Conservation (phyloP, 2,329 filamentous ascomycete species). For the Coniochaeta hoffmannii region DNA sequence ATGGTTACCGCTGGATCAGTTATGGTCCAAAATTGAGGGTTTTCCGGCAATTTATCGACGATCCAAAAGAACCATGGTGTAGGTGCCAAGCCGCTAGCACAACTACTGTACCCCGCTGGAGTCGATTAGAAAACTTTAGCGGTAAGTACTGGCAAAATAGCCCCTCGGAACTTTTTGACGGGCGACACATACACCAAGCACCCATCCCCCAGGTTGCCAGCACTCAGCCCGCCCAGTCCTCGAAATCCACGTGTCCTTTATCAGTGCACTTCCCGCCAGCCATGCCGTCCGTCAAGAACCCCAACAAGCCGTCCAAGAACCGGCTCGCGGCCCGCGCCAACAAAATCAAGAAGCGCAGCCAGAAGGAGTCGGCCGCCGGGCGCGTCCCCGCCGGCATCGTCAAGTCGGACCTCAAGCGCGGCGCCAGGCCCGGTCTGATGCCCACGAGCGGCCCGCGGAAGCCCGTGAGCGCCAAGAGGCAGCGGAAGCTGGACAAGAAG, state of each 20-base stretch:
- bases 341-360: slow-evolving; percentile 33
- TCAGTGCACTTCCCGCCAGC: slow-evolving; percentile 2
- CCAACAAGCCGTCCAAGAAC: slow-evolving; percentile 49
- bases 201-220: background rate
- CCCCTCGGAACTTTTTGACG: background rate
- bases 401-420: slow-evolving; percentile 30
- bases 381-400: slow-evolving; percentile 12
- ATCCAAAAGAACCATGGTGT: too few relatives aligned
- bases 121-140: background rate
- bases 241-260: background rate
- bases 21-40: too few relatives aligned
- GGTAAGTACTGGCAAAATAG: background rate
- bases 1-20: too few relatives aligned
- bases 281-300: slow-evolving; percentile 52
- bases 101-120: background rate
- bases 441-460: slow-evolving; percentile 48
- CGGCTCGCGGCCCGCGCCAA: slow-evolving; percentile 38
- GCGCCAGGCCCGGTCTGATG: slow-evolving; percentile 44
- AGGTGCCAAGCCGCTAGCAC: background rate
- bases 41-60: too few relatives aligned
- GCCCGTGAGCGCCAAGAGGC: slow-evolving; percentile 46
- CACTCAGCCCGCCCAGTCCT: background rate
- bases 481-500: slow-evolving; percentile 47
- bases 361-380: slow-evolving; percentile 30
- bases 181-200: background rate